Evolutionary conservation across 1,284 basidiomycete genomes (phyloP), one percentile per base, ranked within the genome.

Genomic region (Tremellales sp.): DNA sequence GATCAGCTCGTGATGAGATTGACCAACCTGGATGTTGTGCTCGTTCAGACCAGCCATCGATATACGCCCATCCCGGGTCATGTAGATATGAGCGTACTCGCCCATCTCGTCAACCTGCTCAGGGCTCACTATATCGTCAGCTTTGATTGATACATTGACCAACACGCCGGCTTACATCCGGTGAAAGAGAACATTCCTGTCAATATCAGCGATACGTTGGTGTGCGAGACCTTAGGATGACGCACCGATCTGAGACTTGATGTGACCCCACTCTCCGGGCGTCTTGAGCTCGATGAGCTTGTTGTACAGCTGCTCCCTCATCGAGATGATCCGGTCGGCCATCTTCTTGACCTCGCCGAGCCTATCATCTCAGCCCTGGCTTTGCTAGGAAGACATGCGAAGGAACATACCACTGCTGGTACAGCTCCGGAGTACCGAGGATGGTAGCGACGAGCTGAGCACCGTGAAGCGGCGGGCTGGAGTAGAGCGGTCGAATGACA

Each of bases 31-130:
- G 64, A 97, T 83, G 79, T 98, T 98, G 70, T 78, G 74, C 54
- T 80, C 78, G 79, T 97, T 98, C 65, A 98, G 77, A 25, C 91
- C 96, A 57, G 94, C 91, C 91, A 97, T 96, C 47, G 89, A 92
- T 66, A 93, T 92, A 63, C 90, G 86, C 40, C 89, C 90, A 57
- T 78, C 76, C 46, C 65, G 66, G 24, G 79, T 80, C 63, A 81
- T 65, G 79, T 98, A 98, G 64, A 98, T 83, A 75, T 97, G 91
- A 13, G 90, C 90, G 73, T 90, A 87, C 68, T 94, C 83, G 39
- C 91, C 87, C 53, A 98, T 81, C 21, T 80, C 81, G 64, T 88
- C 86, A 62, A 90, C 91, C 72, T 97, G 94, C 41, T 82, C 80
- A 27, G 84, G 77, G 2, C 49, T 56, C 43, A 66, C 58, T 60